phyloP scores from a whole-genome alignment of 2,329 filamentous ascomycete genomes.

The Immersiporthe knoxdaviesiana region DNA sequence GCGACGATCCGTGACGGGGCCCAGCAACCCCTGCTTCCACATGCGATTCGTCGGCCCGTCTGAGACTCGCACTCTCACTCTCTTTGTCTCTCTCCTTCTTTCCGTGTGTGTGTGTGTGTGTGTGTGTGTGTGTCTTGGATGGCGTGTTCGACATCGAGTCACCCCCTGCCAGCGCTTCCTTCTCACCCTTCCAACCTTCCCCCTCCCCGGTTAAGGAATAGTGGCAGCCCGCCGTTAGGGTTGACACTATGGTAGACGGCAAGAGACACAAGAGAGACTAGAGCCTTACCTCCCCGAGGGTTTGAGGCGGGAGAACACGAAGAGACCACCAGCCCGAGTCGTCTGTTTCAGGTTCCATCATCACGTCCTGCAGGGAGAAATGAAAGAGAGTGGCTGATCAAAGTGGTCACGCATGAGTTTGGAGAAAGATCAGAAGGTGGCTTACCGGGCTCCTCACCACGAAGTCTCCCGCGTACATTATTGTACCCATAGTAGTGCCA shows the following conservation, averaged over 20 bases:
- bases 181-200: too few relatives aligned
- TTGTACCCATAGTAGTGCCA: not conserved
- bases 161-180: not conserved
- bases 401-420: not conserved
- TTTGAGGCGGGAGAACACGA: not conserved
- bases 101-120: too few relatives aligned
- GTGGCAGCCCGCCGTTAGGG: not conserved
- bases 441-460: not conserved
- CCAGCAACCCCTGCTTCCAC: not conserved
- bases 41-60: constrained; percentile 10
- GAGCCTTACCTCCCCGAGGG: not conserved
- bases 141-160: not conserved
- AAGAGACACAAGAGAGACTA: not conserved
- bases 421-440: not conserved
- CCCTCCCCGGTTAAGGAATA: not conserved
- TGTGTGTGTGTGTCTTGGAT: too few relatives aligned
- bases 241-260: not conserved
- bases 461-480: too few relatives aligned
- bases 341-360: not conserved
- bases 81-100: not conserved
- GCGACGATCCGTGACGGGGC: constrained; percentile 6
- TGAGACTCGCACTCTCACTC: not conserved
- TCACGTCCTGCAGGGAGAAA: not conserved
- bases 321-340: not conserved
- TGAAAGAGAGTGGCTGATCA: not conserved